phyloP scores from a whole-genome alignment of 352 stramenopile species.

The Phytopythium litorale region DNA sequence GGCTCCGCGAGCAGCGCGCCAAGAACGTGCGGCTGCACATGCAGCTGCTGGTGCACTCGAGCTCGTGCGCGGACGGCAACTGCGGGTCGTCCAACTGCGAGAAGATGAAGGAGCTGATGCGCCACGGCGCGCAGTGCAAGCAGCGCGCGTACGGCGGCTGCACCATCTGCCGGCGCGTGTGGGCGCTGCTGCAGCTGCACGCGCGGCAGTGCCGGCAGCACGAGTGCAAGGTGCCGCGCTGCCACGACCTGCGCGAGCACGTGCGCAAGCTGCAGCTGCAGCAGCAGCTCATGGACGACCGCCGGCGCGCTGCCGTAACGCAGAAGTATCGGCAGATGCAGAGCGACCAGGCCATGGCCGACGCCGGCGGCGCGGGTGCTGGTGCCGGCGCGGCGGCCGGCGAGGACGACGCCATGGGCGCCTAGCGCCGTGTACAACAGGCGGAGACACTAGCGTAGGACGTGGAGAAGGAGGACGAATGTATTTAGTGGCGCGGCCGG shows the following conservation, averaged over 20 bases:
- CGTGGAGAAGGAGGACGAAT: constrained; percentile 2
- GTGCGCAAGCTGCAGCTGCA: constrained; percentile 95
- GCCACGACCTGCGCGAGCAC: constrained; percentile 94
- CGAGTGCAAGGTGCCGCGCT: constrained; percentile 95
- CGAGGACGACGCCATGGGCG: constrained; percentile 34
- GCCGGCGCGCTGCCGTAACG: constrained; percentile 86
- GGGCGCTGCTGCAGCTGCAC: constrained; percentile 96
- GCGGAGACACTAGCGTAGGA: not conserved
- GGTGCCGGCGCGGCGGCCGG: not conserved
- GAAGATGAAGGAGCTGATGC: constrained; percentile 98
- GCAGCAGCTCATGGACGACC: constrained; percentile 98
- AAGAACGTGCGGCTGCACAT: constrained; percentile 97
- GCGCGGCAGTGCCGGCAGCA: constrained; percentile 93
- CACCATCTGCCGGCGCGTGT: constrained; percentile 96
- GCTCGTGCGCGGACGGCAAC: constrained; percentile 88
- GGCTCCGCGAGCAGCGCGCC: constrained; percentile 80
- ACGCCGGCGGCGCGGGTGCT: not conserved
- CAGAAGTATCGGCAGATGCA: constrained; percentile 87
- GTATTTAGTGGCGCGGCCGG: constrained; percentile 7
- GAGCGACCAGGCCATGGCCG: constrained; percentile 22
- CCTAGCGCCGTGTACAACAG: constrained; percentile 7
- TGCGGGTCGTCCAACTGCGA: constrained; percentile 96
- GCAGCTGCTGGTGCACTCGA: constrained; percentile 97
- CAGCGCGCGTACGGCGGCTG: constrained; percentile 91
- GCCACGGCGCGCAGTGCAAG: constrained; percentile 94